Percentiles rank a stretch among this genome's conserved stretches.
phyloP scores from a whole-genome alignment of 73 alveolate genomes.

The Paramecium tetraurelia region DNA sequence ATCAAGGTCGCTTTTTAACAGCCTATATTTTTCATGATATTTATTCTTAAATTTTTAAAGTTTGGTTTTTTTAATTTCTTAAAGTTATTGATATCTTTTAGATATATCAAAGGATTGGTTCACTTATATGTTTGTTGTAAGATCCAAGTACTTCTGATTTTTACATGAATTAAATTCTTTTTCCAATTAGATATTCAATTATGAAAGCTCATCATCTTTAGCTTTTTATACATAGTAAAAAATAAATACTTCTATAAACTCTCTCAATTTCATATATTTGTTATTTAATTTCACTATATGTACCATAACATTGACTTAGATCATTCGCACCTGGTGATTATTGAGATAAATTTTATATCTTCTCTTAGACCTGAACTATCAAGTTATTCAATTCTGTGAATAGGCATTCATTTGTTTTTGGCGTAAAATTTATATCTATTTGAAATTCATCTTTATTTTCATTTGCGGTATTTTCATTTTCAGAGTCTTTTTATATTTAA shows the following conservation, averaged over 20 bases:
- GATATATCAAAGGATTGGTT: not conserved
- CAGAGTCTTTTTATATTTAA: not conserved
- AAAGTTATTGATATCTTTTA: not conserved
- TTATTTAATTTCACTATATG: conserved; percentile 3
- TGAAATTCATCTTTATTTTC: not conserved
- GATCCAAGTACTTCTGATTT: not conserved
- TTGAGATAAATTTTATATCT: not conserved
- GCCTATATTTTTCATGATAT: not conserved
- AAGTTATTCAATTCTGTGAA: not conserved
- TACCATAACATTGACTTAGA: not conserved
- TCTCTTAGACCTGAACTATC: not conserved
- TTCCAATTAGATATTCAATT: not conserved
- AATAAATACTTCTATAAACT: not conserved
- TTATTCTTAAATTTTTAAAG: not conserved
- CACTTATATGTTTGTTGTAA: not conserved
- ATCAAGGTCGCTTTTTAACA: not conserved
- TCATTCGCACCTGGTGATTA: not conserved
- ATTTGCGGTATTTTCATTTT: not conserved
- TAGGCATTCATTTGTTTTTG: not conserved
- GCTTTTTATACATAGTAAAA: not conserved
- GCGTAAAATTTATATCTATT: not conserved
- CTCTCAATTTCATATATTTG: not conserved
- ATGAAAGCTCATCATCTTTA: not conserved
- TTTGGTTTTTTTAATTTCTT: not conserved
- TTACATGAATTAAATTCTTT: not conserved